phyloP scores from a whole-genome alignment of 768 basidiomycete genomes.

The Daedalea quercina region DNA sequence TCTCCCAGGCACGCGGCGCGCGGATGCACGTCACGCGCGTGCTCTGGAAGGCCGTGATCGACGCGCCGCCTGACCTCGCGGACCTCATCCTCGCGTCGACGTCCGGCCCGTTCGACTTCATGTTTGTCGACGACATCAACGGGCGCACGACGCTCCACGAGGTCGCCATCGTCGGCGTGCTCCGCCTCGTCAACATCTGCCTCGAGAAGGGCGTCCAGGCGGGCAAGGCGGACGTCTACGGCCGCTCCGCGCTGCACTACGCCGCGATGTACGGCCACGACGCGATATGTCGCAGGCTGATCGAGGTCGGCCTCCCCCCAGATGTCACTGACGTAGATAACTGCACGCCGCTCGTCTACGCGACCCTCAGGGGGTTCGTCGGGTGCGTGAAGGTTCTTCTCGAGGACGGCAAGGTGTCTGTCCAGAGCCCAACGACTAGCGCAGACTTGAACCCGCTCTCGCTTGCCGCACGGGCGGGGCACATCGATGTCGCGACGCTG shows the following conservation, averaged over 20 bases:
- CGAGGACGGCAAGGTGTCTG: conserved; percentile 58
- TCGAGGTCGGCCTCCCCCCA: conserved; percentile 61
- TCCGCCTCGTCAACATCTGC: conserved; percentile 75
- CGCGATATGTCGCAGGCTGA: conserved; percentile 63
- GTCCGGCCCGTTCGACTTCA: conserved; percentile 73
- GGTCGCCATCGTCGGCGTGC: conserved; percentile 79
- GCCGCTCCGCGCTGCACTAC: conserved; percentile 91
- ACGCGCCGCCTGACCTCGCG: conserved; percentile 65
- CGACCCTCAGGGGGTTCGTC: conserved; percentile 79
- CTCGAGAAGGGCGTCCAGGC: conserved; percentile 65
- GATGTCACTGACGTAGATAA: conserved; percentile 86
- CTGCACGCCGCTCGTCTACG: conserved; percentile 90
- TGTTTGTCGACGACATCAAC: conserved; percentile 95
- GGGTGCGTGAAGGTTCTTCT: conserved; percentile 82
- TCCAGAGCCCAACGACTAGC: conserved; percentile 47
- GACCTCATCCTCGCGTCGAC: conserved; percentile 69
- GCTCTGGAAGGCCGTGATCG: conserved; percentile 87
- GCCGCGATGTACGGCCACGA: conserved; percentile 90
- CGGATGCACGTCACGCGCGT: conserved; percentile 80
- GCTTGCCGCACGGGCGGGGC: conserved; percentile 86
- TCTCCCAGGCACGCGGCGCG: conserved; percentile 53
- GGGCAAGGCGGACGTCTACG: conserved; percentile 81
- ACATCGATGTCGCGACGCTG: conserved; percentile 73
- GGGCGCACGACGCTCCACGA: conserved; percentile 91
- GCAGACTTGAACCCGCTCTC: conserved; percentile 82